Evolutionary conservation across 2,329 filamentous ascomycete species (phyloP).

Genomic region (Didymella glomerata): DNA sequence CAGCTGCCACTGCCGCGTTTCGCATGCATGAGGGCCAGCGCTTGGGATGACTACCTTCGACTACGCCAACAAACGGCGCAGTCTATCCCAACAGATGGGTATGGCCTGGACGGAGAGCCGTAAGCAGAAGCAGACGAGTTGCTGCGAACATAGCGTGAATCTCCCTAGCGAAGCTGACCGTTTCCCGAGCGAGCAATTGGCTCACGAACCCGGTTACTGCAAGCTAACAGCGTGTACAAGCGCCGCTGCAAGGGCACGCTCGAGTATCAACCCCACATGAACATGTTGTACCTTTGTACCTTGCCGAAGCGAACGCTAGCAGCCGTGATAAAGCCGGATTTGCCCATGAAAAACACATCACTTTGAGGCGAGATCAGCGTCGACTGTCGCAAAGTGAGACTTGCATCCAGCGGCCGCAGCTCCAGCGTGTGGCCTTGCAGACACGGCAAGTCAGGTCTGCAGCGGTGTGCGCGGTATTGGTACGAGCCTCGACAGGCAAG

Average conservation of each 20-base stretch:
- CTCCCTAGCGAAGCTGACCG: conserved; percentile 28
- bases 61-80: conserved; percentile 3
- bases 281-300: conserved; percentile 49
- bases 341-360: background rate
- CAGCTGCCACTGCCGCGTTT: conserved; percentile 38
- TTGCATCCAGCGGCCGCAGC: conserved; percentile 17
- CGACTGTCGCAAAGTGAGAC: conserved; percentile 17
- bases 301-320: conserved; percentile 52
- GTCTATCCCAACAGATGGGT: conserved; percentile 24
- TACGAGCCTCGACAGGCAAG: conserved; percentile 10
- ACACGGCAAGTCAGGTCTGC: conserved; percentile 9
- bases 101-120: conserved; percentile 25
- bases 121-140: conserved; percentile 34
- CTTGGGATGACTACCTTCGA: conserved; percentile 23
- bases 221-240: conserved; percentile 38
- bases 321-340: conserved; percentile 32
- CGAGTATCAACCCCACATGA: conserved; percentile 45
- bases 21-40: conserved; percentile 36
- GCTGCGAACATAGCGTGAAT: conserved; percentile 20
- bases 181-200: conserved; percentile 37
- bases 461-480: conserved; percentile 2
- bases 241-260: conserved; percentile 49
- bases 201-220: conserved; percentile 33
- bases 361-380: conserved; percentile 4
- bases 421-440: conserved; percentile 17